Percentiles rank a stretch among this genome's conserved stretches.
These are phyloP conservation scores for Xylaria arbuscula DNA, from an alignment of 2,329 filamentous ascomycete genomes.

Conservation along the genomic window DNA sequence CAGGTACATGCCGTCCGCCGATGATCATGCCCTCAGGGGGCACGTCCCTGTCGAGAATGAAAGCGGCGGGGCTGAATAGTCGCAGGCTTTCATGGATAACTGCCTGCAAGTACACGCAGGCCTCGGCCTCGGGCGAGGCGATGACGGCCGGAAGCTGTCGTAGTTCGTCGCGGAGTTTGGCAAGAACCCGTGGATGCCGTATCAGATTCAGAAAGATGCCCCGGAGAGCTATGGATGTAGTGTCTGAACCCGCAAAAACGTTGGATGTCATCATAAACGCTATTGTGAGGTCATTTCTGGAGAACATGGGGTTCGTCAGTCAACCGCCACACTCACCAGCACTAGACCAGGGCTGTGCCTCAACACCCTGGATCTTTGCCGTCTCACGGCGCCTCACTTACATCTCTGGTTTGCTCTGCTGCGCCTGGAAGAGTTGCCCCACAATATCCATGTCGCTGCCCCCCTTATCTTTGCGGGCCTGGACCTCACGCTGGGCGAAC, in stretches of 20 bases:
- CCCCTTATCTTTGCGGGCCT: constrained; percentile 8
- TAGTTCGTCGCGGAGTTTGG: constrained; percentile 18
- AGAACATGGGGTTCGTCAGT: background rate
- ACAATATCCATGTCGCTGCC: constrained; percentile 22
- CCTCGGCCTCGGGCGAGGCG: background rate
- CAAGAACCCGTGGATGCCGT: constrained; percentile 1
- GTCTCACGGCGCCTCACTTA: background rate
- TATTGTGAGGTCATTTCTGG: constrained; percentile 20
- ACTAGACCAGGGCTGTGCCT: background rate
- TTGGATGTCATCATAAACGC: constrained; percentile 34
- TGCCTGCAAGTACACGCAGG: background rate
- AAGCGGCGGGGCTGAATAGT: background rate
- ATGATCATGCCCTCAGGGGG: background rate
- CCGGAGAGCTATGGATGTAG: constrained; percentile 27
- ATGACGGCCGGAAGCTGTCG: background rate
- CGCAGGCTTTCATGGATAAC: background rate
- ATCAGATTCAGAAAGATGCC: constrained; percentile 25
- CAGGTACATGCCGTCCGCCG: background rate
- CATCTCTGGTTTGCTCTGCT: constrained; percentile 2
- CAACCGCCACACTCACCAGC: background rate
- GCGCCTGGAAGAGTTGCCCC: constrained; percentile 24
- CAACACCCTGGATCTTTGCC: background rate
- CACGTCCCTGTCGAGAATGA: background rate
- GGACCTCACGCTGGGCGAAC: constrained; percentile 4
- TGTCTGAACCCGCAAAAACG: constrained; percentile 34